These are phyloP conservation scores for Hypericum androsaemum DNA, from an alignment of 345 rosid species.

Conservation along the genomic window DNA sequence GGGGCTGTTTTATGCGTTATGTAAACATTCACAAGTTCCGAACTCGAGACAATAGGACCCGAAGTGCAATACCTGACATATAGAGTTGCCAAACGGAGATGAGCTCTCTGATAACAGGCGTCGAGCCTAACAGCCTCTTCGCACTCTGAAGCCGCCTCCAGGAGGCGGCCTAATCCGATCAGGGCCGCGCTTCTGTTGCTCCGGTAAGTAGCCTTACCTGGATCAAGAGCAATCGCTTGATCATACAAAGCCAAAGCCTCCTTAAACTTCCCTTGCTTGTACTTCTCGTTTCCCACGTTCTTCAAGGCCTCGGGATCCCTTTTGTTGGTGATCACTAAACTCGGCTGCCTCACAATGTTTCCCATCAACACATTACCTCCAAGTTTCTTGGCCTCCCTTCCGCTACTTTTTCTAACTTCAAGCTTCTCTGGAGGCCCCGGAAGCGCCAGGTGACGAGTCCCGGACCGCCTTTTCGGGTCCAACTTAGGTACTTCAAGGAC, in stretches of 20 bases:
- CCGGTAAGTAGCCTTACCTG: conserved; percentile 59
- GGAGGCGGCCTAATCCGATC: conserved; percentile 62
- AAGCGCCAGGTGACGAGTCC: conserved; percentile 17
- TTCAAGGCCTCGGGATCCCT: conserved; percentile 56
- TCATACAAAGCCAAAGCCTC: conserved; percentile 76
- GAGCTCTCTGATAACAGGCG: conserved; percentile 55
- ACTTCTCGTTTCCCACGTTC: conserved; percentile 66
- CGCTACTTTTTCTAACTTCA: conserved; percentile 6
- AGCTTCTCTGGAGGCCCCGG: conserved; percentile 10
- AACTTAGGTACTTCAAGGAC: conserved; percentile 11
- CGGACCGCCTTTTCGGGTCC: conserved; percentile 15
- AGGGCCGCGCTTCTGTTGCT: conserved; percentile 80
- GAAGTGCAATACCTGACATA: conserved; percentile 34
- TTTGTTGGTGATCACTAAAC: conserved; percentile 14
- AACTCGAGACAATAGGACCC: neutral
- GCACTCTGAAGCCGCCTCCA: conserved; percentile 66
- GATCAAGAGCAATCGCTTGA: conserved; percentile 54
- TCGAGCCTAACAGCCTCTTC: conserved; percentile 63
- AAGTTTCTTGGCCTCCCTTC: conserved; percentile 5
- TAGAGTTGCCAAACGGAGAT: conserved; percentile 54
- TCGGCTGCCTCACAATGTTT: conserved; percentile 49
- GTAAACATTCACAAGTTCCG: neutral
- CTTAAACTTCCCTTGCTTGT: conserved; percentile 53
- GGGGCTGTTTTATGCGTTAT: no score
- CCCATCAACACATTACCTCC: conserved; percentile 46